A percentile compares a stretch with the other conserved stretches of the same genome.
phyloP scores from a whole-genome alignment of 2,329 filamentous ascomycete genomes.

The Diplodia seriata region DNA sequence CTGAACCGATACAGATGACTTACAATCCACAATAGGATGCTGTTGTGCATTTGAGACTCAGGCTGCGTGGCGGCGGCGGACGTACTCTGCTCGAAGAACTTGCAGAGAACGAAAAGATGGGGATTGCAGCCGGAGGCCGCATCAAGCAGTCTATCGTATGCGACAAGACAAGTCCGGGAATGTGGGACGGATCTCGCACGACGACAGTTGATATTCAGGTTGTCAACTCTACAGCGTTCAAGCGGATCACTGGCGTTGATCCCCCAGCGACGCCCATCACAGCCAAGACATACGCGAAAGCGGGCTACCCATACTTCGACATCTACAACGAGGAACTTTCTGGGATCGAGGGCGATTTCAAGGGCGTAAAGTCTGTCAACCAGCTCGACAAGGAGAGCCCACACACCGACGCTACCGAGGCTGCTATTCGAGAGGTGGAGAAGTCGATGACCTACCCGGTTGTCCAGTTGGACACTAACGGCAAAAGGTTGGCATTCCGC shows the following conservation, averaged over 20 bases:
- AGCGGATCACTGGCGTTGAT: slow-evolving; percentile 46
- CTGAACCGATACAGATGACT: too few species aligned
- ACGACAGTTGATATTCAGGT: slow-evolving; percentile 52
- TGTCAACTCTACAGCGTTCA: slow-evolving; percentile 48
- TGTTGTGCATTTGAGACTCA: too few species aligned
- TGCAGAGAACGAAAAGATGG: slow-evolving; percentile 41
- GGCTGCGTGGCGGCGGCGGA: too few species aligned
- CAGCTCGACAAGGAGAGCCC: slow-evolving; percentile 36
- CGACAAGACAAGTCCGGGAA: slow-evolving; percentile 38
- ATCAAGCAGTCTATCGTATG: slow-evolving; percentile 51
- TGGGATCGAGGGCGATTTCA: slow-evolving; percentile 41
- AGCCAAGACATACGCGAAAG: slow-evolving; percentile 43
- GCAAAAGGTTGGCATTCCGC: not conserved
- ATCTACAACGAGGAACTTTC: slow-evolving; percentile 42
- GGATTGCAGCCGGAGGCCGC: slow-evolving; percentile 50
- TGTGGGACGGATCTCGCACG: slow-evolving; percentile 43
- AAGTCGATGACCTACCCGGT: not conserved
- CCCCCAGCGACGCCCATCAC: slow-evolving; percentile 48
- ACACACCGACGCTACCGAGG: slow-evolving; percentile 27
- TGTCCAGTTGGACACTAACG: not conserved
- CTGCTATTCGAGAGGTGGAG: not conserved
- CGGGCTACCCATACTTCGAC: slow-evolving; percentile 50
- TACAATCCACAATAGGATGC: too few species aligned
- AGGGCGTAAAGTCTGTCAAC: slow-evolving; percentile 40
- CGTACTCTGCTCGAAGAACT: too few species aligned